These are phyloP conservation scores for Blastobotrys chiropterorum DNA, from an alignment of 805 yeast species.

Conservation along the genomic window DNA sequence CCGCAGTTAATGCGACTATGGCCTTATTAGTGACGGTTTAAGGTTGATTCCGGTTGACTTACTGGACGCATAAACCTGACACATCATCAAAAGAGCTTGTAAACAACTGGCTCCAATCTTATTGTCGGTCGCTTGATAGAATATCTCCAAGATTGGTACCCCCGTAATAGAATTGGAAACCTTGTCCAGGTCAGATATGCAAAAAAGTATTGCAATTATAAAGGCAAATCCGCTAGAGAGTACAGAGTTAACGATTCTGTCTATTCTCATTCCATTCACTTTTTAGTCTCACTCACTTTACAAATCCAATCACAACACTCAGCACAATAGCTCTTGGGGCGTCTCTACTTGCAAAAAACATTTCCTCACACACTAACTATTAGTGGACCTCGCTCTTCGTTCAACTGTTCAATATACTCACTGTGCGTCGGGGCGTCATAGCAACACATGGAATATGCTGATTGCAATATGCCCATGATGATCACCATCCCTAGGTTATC, in stretches of 20 bases:
- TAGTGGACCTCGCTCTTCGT: too few relatives aligned
- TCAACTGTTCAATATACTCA: background rate
- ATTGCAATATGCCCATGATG: slow-evolving; percentile 14
- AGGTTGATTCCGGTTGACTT: background rate
- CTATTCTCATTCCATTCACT: too few relatives aligned
- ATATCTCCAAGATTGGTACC: slow-evolving; percentile 22
- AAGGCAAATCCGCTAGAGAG: slow-evolving; percentile 20
- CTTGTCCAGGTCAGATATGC: slow-evolving; percentile 18
- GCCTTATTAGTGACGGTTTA: background rate
- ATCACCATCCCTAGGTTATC: slow-evolving; percentile 10
- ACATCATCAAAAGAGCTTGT: slow-evolving; percentile 15
- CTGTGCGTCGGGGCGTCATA: slow-evolving; percentile 59
- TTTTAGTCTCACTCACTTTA: background rate
- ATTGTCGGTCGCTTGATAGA: slow-evolving; percentile 17
- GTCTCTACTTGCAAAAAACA: slow-evolving; percentile 52
- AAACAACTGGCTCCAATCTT: slow-evolving; percentile 20
- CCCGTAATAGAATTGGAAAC: slow-evolving; percentile 18
- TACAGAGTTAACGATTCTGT: too few relatives aligned
- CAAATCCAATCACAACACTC: slow-evolving; percentile 34
- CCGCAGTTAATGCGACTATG: slow-evolving; percentile 13
- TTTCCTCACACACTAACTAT: slow-evolving; percentile 45
- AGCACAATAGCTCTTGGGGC: slow-evolving; percentile 57
- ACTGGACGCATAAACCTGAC: slow-evolving; percentile 17
- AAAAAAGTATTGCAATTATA: slow-evolving; percentile 20
- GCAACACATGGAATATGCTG: slow-evolving; percentile 48